These are phyloP conservation scores for Verticillium nonalfalfae DNA, from an alignment of 2,329 filamentous ascomycete genomes.

Conservation along the genomic window DNA sequence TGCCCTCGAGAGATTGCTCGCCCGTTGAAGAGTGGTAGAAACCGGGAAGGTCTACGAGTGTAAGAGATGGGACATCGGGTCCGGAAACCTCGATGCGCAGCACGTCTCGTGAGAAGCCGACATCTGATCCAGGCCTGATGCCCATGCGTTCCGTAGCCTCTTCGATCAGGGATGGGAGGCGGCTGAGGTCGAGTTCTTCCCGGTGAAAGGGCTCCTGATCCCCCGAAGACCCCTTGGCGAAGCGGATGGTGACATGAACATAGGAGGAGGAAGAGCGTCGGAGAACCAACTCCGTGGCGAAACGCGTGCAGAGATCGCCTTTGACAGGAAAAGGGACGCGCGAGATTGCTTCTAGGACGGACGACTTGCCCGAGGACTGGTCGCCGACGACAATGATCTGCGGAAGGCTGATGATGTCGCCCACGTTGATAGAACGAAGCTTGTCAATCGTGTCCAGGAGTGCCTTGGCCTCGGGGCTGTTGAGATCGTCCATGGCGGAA, in stretches of 20 bases:
- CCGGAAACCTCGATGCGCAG: conserved; percentile 42
- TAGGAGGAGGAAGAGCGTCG: conserved; percentile 29
- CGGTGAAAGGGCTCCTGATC: background rate
- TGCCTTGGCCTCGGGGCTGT: background rate
- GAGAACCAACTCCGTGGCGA: conserved; percentile 56
- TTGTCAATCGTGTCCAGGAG: conserved; percentile 32
- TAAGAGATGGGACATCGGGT: conserved; percentile 43
- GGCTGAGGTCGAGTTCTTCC: conserved; percentile 14
- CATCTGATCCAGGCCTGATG: conserved; percentile 21
- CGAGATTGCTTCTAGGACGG: conserved; percentile 58
- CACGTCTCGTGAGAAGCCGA: conserved; percentile 37
- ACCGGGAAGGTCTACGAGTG: conserved; percentile 53
- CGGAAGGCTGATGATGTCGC: conserved; percentile 31
- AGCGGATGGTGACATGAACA: conserved; percentile 29
- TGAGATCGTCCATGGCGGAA: conserved; percentile 16
- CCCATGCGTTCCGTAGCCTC: conserved; percentile 42
- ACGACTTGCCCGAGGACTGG: conserved; percentile 58
- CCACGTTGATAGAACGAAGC: conserved; percentile 28
- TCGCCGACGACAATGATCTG: conserved; percentile 54
- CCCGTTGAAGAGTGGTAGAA: conserved; percentile 44
- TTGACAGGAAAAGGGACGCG: conserved; percentile 53
- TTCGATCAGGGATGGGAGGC: conserved; percentile 28
- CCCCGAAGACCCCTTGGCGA: background rate
- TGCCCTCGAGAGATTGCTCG: conserved; percentile 35
- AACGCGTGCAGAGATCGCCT: conserved; percentile 54